Conservation (phyloP, 2,329 filamentous ascomycete genomes). For the Arthrobotrys megalospora region DNA sequence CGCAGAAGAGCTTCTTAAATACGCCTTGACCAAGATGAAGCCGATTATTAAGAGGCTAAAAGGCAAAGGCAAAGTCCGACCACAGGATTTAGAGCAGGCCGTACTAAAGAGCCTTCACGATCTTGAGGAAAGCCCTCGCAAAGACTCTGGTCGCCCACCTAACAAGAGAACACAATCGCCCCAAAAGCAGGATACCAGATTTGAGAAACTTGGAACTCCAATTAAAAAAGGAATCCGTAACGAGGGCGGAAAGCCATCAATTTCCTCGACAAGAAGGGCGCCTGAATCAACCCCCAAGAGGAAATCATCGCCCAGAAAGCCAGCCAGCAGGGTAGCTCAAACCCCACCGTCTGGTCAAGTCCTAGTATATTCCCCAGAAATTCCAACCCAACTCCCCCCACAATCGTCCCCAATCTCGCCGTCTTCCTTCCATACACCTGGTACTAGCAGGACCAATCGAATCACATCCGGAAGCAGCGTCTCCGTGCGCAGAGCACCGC, state of each 20-base stretch:
- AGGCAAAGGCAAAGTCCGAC: slow-evolving; percentile 15
- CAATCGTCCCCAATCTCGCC: not conserved
- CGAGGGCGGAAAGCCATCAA: not conserved
- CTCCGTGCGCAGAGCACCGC: slow-evolving; percentile 26
- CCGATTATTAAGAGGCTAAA: slow-evolving; percentile 45
- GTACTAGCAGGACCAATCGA: not conserved
- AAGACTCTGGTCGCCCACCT: not conserved
- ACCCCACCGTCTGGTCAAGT: slow-evolving; percentile 25
- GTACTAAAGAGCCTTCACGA: slow-evolving; percentile 22
- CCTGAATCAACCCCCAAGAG: not conserved
- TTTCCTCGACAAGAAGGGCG: not conserved
- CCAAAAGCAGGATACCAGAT: slow-evolving; percentile 32
- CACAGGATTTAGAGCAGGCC: slow-evolving; percentile 28
- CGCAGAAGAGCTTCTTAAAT: slow-evolving; percentile 32
- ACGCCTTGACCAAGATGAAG: slow-evolving; percentile 40
- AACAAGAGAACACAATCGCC: slow-evolving; percentile 1
- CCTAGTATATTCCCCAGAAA: slow-evolving; percentile 38
- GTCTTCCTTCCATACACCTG: slow-evolving; percentile 20
- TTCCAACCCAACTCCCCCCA: slow-evolving; percentile 8
- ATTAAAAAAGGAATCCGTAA: not conserved
- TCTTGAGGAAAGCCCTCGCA: not conserved
- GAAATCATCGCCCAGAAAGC: not conserved
- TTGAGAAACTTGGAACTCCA: slow-evolving; percentile 23
- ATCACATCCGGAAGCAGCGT: not conserved
- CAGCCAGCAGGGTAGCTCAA: not conserved